Conservation (phyloP, 2,329 filamentous ascomycete genomes). For the Apiospora arundinis region DNA sequence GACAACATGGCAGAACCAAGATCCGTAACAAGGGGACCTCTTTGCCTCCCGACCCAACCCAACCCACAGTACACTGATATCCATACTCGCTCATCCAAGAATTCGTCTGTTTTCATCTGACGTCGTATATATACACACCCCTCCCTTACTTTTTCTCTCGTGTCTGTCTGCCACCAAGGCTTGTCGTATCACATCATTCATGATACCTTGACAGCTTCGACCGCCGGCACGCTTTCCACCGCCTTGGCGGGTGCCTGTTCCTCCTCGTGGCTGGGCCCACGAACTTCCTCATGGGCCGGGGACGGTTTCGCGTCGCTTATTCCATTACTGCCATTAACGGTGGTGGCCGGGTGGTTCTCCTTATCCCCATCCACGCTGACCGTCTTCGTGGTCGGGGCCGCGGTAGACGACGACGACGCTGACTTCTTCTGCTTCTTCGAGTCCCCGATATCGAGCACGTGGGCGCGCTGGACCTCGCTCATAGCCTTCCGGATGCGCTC, state of each 20-base stretch:
- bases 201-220: neutral
- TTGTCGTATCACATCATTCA: neutral
- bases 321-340: neutral
- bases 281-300: neutral
- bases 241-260: neutral
- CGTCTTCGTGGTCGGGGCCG: neutral
- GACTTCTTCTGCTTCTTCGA: conserved; percentile 38
- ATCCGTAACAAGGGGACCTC: neutral
- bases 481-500: conserved; percentile 64
- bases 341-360: conserved; percentile 47
- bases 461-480: conserved; percentile 54
- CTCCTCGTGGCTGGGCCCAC: neutral
- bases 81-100: neutral
- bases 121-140: conserved; percentile 8
- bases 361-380: conserved; percentile 47
- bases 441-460: conserved; percentile 40
- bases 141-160: neutral
- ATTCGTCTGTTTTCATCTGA: conserved; percentile 10
- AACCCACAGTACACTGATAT: neutral
- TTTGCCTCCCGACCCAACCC: neutral
- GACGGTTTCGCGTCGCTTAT: neutral
- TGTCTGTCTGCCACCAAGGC: too few relatives aligned
- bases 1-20: neutral
- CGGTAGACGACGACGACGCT: conserved; percentile 43
- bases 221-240: neutral